Percentiles rank a stretch among this genome's conserved stretches.
These are phyloP conservation scores for Salix suchowensis DNA, from an alignment of 345 rosid species.

Conservation along the genomic window DNA sequence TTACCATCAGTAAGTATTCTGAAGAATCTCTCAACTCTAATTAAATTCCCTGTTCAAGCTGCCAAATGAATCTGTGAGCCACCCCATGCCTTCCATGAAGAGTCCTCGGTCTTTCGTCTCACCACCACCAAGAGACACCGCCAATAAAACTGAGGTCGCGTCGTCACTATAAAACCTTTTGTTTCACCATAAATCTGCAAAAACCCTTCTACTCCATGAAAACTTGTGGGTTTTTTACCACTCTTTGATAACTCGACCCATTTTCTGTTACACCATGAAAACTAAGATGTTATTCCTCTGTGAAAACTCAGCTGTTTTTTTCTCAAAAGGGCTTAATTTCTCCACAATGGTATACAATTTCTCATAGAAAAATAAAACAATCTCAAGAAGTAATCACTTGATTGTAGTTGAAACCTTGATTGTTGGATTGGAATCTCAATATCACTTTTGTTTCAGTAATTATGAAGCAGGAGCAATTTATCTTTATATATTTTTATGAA, in stretches of 20 bases:
- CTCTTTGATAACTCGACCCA: conserved; percentile 41
- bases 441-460: not conserved
- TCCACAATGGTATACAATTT: conserved; percentile 23
- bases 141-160: conserved; percentile 73
- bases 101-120: conserved; percentile 61
- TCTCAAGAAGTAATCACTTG: not conserved
- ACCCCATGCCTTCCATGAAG: conserved; percentile 84
- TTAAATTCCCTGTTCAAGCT: conserved; percentile 71
- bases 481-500: no score
- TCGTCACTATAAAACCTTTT: conserved; percentile 78
- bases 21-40: conserved; percentile 58
- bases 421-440: not conserved
- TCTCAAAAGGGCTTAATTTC: conserved; percentile 31
- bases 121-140: conserved; percentile 27
- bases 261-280: conserved; percentile 41
- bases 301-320: conserved; percentile 41
- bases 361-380: not conserved
- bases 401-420: not conserved
- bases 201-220: conserved; percentile 36
- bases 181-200: conserved; percentile 72
- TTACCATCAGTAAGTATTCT: conserved; percentile 29
- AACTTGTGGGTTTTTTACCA: conserved; percentile 44
- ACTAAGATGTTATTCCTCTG: conserved; percentile 21
- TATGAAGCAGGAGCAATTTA: no score
- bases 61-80: conserved; percentile 80